These are phyloP conservation scores for Phylloporus gajari DNA, from an alignment of 1,284 basidiomycete species.

Conservation along the genomic window DNA sequence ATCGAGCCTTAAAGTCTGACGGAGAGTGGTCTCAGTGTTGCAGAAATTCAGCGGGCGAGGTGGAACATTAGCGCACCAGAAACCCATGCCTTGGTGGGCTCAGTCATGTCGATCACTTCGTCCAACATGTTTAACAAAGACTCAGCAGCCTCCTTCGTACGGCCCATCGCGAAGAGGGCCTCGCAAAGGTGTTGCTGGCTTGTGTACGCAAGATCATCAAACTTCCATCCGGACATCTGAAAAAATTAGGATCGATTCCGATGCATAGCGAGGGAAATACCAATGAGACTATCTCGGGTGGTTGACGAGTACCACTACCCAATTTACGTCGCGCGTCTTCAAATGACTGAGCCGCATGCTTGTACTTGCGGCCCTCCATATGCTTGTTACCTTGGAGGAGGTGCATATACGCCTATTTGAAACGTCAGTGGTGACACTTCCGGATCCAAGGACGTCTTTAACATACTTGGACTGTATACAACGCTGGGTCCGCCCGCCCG, in stretches of 20 bases:
- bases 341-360: conserved; percentile 10
- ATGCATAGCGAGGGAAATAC: neutral
- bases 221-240: conserved; percentile 2
- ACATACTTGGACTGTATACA: conserved; percentile 5
- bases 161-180: neutral
- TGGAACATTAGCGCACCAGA: neutral
- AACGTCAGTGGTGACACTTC: neutral
- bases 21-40: neutral
- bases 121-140: neutral
- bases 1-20: neutral
- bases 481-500: neutral
- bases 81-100: neutral
- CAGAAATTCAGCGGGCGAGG: neutral
- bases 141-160: neutral
- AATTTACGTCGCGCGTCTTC: neutral
- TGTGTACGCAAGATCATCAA: neutral
- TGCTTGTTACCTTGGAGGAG: neutral
- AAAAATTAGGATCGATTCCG: neutral
- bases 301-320: neutral
- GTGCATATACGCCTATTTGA: conserved; percentile 4
- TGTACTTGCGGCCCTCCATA: neutral
- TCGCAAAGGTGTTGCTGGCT: neutral
- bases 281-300: neutral
- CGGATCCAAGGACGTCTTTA: neutral
- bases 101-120: neutral